Evolutionary conservation across 2,329 filamentous ascomycete genomes (phyloP).

Genomic region (Verticillium nonalfalfae): DNA sequence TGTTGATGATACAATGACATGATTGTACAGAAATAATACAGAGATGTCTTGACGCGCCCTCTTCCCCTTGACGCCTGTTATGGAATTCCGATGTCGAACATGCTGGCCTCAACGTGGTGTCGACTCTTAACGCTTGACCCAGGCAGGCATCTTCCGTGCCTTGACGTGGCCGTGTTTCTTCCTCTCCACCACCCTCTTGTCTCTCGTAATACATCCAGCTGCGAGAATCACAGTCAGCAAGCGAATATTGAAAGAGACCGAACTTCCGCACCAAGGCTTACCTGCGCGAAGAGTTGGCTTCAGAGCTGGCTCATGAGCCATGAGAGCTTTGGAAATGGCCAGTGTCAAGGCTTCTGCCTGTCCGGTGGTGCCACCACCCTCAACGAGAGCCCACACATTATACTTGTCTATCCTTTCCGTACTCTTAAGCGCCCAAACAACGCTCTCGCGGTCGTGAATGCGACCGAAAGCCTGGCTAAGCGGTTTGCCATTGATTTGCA

Average conservation of each 20-base stretch:
- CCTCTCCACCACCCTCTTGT: slow-evolving; percentile 87
- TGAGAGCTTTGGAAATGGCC: slow-evolving; percentile 78
- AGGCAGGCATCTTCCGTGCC: slow-evolving; percentile 95
- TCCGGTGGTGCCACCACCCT: slow-evolving; percentile 85
- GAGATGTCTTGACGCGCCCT: background rate
- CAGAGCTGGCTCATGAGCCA: slow-evolving; percentile 86
- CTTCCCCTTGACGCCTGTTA: background rate
- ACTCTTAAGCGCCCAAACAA: slow-evolving; percentile 80
- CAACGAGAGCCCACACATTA: slow-evolving; percentile 83
- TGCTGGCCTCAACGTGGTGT: background rate
- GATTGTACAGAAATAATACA: background rate
- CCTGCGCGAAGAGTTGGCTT: slow-evolving; percentile 85
- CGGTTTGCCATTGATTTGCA: slow-evolving; percentile 85
- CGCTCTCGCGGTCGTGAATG: slow-evolving; percentile 90
- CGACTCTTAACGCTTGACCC: slow-evolving; percentile 76
- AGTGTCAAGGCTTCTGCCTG: slow-evolving; percentile 93
- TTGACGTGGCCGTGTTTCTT: slow-evolving; percentile 97
- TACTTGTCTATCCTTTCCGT: slow-evolving; percentile 89
- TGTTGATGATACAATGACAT: background rate
- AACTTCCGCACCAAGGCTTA: slow-evolving; percentile 39
- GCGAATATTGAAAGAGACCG: background rate
- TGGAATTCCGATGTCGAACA: background rate
- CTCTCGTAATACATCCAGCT: slow-evolving; percentile 91
- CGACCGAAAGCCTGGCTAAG: slow-evolving; percentile 77
- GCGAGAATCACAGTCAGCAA: slow-evolving; percentile 35